Percentiles rank a stretch among this genome's conserved stretches.
phyloP scores from a whole-genome alignment of 768 basidiomycete species.

The Rhizopogon vulgaris region DNA sequence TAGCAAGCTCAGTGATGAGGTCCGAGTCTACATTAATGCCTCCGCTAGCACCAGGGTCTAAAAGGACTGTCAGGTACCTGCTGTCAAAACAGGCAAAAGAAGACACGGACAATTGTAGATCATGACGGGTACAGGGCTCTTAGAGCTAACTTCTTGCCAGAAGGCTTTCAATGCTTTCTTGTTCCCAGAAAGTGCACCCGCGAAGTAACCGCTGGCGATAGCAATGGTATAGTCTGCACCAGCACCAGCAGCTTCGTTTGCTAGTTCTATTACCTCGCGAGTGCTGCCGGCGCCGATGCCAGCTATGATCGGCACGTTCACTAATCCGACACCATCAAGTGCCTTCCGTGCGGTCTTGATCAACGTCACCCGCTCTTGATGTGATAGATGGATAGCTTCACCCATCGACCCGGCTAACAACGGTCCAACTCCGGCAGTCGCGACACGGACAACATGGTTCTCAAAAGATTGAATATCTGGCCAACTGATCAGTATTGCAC shows the following conservation, averaged over 20 bases:
- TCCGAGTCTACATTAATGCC: slow-evolving; percentile 93
- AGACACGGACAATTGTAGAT: slow-evolving; percentile 73
- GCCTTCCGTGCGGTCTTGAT: slow-evolving; percentile 64
- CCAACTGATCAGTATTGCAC: slow-evolving; percentile 3
- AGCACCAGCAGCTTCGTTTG: slow-evolving; percentile 69
- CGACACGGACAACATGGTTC: slow-evolving; percentile 58
- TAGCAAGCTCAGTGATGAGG: slow-evolving; percentile 73
- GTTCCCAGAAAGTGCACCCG: slow-evolving; percentile 60
- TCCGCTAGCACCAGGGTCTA: slow-evolving; percentile 81
- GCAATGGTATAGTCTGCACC: slow-evolving; percentile 87
- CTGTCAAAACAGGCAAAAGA: slow-evolving; percentile 2
- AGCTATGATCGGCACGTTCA: slow-evolving; percentile 61
- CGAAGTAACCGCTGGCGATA: slow-evolving; percentile 84
- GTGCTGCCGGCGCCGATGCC: slow-evolving; percentile 85
- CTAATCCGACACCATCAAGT: slow-evolving; percentile 60
- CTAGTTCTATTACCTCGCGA: slow-evolving; percentile 71
- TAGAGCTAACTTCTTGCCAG: slow-evolving; percentile 69
- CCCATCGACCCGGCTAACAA: slow-evolving; percentile 81
- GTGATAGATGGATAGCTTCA: slow-evolving; percentile 72
- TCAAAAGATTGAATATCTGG: slow-evolving; percentile 62
- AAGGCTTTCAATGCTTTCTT: slow-evolving; percentile 69
- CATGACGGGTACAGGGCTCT: slow-evolving; percentile 81
- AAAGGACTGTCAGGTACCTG: background rate
- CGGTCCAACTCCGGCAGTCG: slow-evolving; percentile 62
- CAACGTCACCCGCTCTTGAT: slow-evolving; percentile 57